Base-by-base conservation (phyloP, 257 asterid species). In the Striga asiatica region DNA sequence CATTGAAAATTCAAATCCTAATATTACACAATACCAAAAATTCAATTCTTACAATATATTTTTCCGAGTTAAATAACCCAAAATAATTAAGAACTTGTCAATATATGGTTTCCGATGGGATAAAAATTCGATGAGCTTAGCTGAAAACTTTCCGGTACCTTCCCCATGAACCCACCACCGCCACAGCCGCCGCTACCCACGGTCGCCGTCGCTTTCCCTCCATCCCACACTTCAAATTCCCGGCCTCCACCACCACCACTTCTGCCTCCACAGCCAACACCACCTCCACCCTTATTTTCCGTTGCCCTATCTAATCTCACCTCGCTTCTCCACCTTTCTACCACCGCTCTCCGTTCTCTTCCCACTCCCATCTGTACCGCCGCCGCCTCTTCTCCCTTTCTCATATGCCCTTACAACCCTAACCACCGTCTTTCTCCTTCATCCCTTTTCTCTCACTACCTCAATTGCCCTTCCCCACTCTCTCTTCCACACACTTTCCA, bases 371-470 rank as follows among this genome's bases (percentile, higher is more conserved):
- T 25, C 67, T 16, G 45, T 60, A 5, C 72, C 65, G 13, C 70
- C 52, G 6, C 70, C 22, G 28, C 56, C 57, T 14, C 67, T 29
- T 17, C 65, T 41, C 12, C 67, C 38, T 82, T 79, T 54, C 69
- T 76, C 51, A 70, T 74, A n/a, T 88, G 96, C 71, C 89, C 93
- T 53, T 74, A 66, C 71, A 74, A 81, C 72, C 75, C 78, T 32
- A 75, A 64, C 68, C 97, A 88, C 73, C 89, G 48, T 3, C 71
- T 84, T 20, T 86, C 93, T 5, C 78, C 81, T 37, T 71, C 88
- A 41, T 76, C 87, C 37, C 85, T 85, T 72, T 85, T 88, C 73
- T 77, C 84, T 48, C 97, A 88, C 80, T 69, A 39, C 71, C 79
- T 85, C 50, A 75, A 68, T 45, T 82, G 94, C 77, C 81, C 89